phyloP scores from a whole-genome alignment of 1,284 basidiomycete genomes.

The Puccinia polysora region DNA sequence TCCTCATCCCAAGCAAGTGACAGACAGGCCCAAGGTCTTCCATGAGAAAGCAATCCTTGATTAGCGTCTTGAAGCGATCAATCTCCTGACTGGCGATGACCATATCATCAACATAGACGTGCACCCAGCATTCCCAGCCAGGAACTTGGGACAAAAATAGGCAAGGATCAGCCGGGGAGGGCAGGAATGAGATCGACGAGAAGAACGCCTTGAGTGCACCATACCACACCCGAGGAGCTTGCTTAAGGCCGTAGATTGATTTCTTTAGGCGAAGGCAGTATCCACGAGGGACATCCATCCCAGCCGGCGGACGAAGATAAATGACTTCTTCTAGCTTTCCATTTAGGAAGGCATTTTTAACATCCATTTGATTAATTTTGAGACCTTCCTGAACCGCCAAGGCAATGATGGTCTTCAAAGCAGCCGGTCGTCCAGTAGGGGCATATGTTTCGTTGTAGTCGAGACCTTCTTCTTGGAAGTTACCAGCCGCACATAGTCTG shows the following conservation, averaged over 20 bases:
- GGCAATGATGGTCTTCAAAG: not conserved
- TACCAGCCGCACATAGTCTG: not conserved
- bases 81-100: not conserved
- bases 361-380: conserved; percentile 31
- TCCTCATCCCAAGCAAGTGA: not conserved
- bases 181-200: not conserved
- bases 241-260: conserved; percentile 23
- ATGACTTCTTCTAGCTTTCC: not conserved
- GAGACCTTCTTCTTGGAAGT: not conserved
- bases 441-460: conserved; percentile 2
- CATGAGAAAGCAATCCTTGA: not conserved
- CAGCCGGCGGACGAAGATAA: not conserved
- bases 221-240: conserved; percentile 18
- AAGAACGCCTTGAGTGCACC: not conserved
- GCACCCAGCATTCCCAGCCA: not conserved
- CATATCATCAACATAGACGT: conserved; percentile 3
- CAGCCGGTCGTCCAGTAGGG: not conserved
- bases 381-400: not conserved
- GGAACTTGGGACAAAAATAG: not conserved
- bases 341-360: conserved; percentile 8
- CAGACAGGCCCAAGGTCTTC: not conserved
- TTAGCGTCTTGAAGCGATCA: not conserved
- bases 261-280: not conserved
- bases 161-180: not conserved
- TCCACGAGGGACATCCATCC: not conserved